These are phyloP conservation scores for Boehmeria nivea DNA, from an alignment of 306 rosid genomes.

Conservation along the genomic window DNA sequence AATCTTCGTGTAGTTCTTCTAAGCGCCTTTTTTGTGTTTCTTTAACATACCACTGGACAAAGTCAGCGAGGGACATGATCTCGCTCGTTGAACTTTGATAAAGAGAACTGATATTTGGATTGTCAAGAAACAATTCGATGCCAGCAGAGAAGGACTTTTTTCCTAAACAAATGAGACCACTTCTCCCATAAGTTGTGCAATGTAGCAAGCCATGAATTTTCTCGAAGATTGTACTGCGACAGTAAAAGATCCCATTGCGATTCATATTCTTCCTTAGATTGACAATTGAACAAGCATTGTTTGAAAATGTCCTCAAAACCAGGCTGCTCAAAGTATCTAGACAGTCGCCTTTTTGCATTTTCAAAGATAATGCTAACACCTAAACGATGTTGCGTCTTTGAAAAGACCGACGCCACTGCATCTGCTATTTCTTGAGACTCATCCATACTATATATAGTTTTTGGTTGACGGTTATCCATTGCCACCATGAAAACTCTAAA, in stretches of 20 bases:
- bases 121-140: not conserved
- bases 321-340: not conserved
- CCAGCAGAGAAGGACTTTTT: slow-evolving; percentile 9
- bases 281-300: slow-evolving; percentile 11
- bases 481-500: slow-evolving; percentile 13
- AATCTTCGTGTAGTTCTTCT: slow-evolving; percentile 2
- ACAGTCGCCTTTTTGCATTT: slow-evolving; percentile 16
- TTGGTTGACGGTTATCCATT: slow-evolving; percentile 19
- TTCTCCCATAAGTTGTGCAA: not conserved
- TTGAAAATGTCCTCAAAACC: slow-evolving; percentile 14
- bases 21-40: slow-evolving; percentile 2
- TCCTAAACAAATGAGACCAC: slow-evolving; percentile 10
- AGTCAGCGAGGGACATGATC: not conserved
- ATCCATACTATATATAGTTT: slow-evolving; percentile 5
- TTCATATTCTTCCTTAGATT: slow-evolving; percentile 12
- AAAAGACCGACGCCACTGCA: slow-evolving; percentile 10
- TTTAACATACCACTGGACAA: not conserved
- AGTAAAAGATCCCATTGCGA: slow-evolving; percentile 10
- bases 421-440: slow-evolving; percentile 12
- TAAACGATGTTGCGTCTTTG: slow-evolving; percentile 11
- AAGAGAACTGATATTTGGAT: not conserved
- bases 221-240: slow-evolving; percentile 15
- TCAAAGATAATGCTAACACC: slow-evolving; percentile 1
- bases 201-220: slow-evolving; percentile 1
- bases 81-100: not conserved